Base-by-base conservation (phyloP, 2,329 filamentous ascomycete genomes). In the Fusarium sp. region DNA sequence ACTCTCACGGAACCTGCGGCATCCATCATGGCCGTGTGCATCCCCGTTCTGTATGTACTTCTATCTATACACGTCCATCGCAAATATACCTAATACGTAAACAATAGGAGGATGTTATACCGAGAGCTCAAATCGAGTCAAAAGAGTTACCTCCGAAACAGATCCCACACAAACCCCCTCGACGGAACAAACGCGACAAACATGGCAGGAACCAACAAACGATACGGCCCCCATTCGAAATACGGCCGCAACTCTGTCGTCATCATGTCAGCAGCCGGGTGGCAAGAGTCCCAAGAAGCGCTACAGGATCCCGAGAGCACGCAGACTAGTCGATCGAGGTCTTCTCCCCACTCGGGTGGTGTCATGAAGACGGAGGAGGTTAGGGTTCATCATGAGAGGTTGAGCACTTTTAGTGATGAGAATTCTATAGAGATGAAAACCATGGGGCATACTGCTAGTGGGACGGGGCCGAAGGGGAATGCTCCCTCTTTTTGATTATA, bases 11-110 rank as follows among this genome's bases (percentile, higher is more conserved):
- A 83, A 38, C 81, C 81, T 6, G 80, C 81, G 1, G 80, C 77
- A 1, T 82, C 81, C 0, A 83, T 83, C 60, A 83, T 83, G 81
- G 81, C 81, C 10, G 74, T 82, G 2, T 82, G 76, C 1, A 80
- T 82, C 24, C 81, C 81, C 1, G 73, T 82, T 3, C 47, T 83
- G 80, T 82, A 70, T 68, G 81, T 75, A 9, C 1, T 13, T 56
- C 4, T n/a, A 6, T 22, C 5, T 1, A 1, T 14, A 18, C 18
- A 5, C 0, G 8, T n/a, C 20, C 61, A 45, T 29, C 24, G 18
- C 27, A 52, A 50, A 40, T 18, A 59, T 34, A 5, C 9, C 69
- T 77, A 71, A 77, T 35, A 6, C 3, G 14, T 34, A 6, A 13
- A 22, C 22, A 35, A 31, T 3, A 82, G 81, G 61, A 74, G 81